phyloP scores from a whole-genome alignment of 345 rosid genomes.

The Microcos paniculata region DNA sequence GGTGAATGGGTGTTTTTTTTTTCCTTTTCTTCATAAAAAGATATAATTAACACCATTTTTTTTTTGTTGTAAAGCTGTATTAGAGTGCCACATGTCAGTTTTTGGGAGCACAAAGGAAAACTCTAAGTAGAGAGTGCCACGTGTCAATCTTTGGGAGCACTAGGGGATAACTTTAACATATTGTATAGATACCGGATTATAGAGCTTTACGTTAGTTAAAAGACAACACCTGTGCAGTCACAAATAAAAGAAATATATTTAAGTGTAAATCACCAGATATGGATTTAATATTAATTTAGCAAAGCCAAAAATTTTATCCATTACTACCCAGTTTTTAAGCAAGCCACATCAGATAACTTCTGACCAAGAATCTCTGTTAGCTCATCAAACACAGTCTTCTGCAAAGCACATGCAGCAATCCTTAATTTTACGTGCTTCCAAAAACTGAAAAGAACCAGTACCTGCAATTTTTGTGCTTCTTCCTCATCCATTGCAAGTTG shows the following conservation, averaged over 20 bases:
- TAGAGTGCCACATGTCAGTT: no score
- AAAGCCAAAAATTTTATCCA: background rate
- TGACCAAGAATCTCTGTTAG: background rate
- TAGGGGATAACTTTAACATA: no score
- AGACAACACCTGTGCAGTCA: background rate
- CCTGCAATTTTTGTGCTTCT: conserved; percentile 86
- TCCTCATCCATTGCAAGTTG: conserved; percentile 87
- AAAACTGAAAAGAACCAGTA: conserved; percentile 17
- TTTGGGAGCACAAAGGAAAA: no score
- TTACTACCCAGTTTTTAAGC: background rate
- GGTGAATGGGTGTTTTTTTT: no score
- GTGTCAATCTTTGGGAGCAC: no score
- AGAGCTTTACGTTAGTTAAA: background rate
- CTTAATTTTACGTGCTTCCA: background rate
- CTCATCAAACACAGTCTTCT: background rate
- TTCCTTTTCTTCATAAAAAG: no score
- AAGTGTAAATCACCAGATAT: background rate
- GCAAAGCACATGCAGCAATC: background rate
- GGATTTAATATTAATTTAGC: background rate
- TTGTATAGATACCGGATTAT: background rate
- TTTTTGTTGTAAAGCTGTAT: no score
- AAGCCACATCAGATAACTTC: background rate
- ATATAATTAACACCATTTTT: no score
- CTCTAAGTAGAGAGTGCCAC: no score
- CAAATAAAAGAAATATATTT: background rate